phyloP scores from a whole-genome alignment of 2,329 filamentous ascomycete genomes.

The Calonectria hawksworthii region DNA sequence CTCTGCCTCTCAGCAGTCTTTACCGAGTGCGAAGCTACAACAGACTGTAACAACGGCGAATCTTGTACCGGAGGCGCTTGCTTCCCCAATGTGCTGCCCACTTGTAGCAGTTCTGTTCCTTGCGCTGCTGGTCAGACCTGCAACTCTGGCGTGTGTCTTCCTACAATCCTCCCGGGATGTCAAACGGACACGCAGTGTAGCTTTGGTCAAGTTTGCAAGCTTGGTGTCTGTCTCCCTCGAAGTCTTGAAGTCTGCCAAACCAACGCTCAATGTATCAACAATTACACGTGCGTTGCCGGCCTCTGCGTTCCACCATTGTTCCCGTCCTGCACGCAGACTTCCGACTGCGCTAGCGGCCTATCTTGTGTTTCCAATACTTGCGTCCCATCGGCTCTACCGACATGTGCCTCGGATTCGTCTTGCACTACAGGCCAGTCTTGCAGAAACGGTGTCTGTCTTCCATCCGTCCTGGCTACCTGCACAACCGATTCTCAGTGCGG shows the following conservation, averaged over 20 bases:
- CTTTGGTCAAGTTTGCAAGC: slow-evolving; percentile 5
- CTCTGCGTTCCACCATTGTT: slow-evolving; percentile 10
- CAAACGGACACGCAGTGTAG: neutral
- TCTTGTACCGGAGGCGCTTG: slow-evolving; percentile 9
- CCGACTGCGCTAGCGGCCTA: slow-evolving; percentile 1
- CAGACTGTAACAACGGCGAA: slow-evolving; percentile 22
- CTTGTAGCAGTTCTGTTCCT: neutral
- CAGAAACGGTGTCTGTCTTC: slow-evolving; percentile 9
- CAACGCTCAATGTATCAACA: neutral
- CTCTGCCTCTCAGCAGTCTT: slow-evolving; percentile 15
- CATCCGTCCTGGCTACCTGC: neutral
- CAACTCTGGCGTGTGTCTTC: slow-evolving; percentile 10
- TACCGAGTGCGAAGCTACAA: neutral
- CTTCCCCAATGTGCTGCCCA: neutral
- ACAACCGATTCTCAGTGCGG: slow-evolving; percentile 3
- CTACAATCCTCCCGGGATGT: neutral
- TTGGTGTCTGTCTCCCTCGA: slow-evolving; percentile 15
- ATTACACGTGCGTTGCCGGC: neutral
- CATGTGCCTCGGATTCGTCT: neutral
- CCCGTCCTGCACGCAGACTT: neutral
- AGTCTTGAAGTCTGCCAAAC: neutral
- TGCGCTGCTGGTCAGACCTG: slow-evolving; percentile 13
- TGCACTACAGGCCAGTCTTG: slow-evolving; percentile 2
- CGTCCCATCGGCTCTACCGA: neutral
- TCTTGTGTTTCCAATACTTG: slow-evolving; percentile 13